Evolutionary conservation across 1,139 yeast genomes (phyloP).

Genomic region (Schizosaccharomyces versatilis): DNA sequence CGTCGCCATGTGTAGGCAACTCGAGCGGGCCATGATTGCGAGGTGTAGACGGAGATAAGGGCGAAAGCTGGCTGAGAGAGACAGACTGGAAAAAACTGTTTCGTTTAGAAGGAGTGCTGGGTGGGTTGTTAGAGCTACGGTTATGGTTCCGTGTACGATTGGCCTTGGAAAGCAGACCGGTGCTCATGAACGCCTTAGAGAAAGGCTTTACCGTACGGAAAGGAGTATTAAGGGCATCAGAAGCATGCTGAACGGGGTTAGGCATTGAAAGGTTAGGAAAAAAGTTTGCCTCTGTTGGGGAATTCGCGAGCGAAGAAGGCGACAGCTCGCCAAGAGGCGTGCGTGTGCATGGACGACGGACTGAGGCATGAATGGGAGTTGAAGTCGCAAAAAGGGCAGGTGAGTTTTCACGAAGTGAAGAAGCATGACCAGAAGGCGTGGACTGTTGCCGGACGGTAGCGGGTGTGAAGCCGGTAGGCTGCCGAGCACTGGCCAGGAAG

Average conservation of each 20-base stretch:
- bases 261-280: not conserved
- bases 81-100: slow-evolving; percentile 11
- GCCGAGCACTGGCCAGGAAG: not conserved
- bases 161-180: slow-evolving; percentile 55
- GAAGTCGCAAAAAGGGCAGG: too few relatives aligned
- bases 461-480: too few relatives aligned
- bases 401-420: too few relatives aligned
- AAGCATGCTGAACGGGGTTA: not conserved
- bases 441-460: too few relatives aligned
- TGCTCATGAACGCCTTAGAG: slow-evolving; percentile 61
- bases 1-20: not conserved
- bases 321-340: not conserved
- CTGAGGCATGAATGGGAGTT: too few relatives aligned
- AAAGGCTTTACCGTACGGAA: slow-evolving; percentile 61
- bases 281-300: not conserved
- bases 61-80: slow-evolving; percentile 7
- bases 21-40: not conserved
- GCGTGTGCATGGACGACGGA: too few relatives aligned
- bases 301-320: not conserved
- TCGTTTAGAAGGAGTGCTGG: slow-evolving; percentile 60
- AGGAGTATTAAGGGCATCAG: not conserved
- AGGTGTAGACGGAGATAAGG: slow-evolving; percentile 4
- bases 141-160: slow-evolving; percentile 19
- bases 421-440: too few relatives aligned
- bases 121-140: slow-evolving; percentile 25